Evolutionary conservation across 2,329 filamentous ascomycete species (phyloP).

Genomic region (Trichophaea hybrida): DNA sequence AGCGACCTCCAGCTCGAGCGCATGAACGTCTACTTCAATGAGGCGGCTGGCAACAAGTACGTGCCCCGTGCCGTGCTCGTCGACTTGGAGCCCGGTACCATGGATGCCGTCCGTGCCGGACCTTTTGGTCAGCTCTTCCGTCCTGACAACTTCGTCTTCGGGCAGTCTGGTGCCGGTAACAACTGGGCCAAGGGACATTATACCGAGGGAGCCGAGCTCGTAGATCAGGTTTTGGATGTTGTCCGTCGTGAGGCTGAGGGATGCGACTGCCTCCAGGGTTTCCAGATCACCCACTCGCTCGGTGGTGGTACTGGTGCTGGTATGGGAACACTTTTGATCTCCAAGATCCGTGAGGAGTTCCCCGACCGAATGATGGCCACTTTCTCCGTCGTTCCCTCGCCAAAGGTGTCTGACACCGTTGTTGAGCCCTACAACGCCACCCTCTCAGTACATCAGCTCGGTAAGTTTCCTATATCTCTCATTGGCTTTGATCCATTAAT

Average conservation of each 20-base stretch:
- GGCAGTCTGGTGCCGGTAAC: conserved; percentile 98
- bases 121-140: conserved; percentile 99
- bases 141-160: conserved; percentile 99
- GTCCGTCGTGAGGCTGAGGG: conserved; percentile 97
- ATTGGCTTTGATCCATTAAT: background rate
- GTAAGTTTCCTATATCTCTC: conserved; percentile 9
- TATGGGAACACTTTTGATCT: conserved; percentile 99
- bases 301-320: conserved; percentile 99
- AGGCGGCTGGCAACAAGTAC: conserved; percentile 97
- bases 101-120: conserved; percentile 96
- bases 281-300: conserved; percentile 99
- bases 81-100: conserved; percentile 98
- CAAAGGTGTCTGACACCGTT: conserved; percentile 98
- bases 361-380: conserved; percentile 99
- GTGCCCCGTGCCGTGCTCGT: conserved; percentile 98
- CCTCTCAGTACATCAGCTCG: conserved; percentile 90
- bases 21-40: conserved; percentile 99
- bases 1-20: conserved; percentile 99
- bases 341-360: conserved; percentile 99
- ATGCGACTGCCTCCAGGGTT: conserved; percentile 98
- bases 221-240: conserved; percentile 95
- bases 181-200: conserved; percentile 99
- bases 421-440: conserved; percentile 99
- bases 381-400: conserved; percentile 95
- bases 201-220: conserved; percentile 97